phyloP scores from a whole-genome alignment of 768 basidiomycete species.

The Amyloporia xantha region DNA sequence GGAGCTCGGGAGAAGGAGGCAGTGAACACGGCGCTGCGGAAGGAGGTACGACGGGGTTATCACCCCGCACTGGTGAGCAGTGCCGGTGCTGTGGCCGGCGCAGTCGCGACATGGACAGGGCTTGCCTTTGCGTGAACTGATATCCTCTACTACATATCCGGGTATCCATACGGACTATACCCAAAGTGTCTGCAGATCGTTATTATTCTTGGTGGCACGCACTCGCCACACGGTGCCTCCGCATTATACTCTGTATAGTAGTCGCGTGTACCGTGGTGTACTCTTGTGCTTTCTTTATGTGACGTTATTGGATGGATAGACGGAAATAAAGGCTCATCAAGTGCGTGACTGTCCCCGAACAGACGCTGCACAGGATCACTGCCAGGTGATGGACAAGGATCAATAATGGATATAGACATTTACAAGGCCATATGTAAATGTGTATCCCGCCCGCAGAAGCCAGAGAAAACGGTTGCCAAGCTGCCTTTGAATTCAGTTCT shows the following conservation, averaged over 20 bases:
- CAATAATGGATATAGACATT: background rate
- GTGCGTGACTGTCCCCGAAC: too few species aligned
- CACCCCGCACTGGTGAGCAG: background rate
- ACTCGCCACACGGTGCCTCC: too few species aligned
- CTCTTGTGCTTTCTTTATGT: too few species aligned
- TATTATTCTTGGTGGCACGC: background rate
- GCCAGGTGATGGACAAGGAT: too few species aligned
- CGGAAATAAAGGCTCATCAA: too few species aligned
- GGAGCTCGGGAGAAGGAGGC: background rate
- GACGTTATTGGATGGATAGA: too few species aligned
- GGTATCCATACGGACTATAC: background rate
- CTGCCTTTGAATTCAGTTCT: background rate
- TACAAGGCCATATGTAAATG: background rate
- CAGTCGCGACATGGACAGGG: conserved; percentile 53
- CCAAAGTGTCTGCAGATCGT: background rate
- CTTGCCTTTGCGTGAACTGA: conserved; percentile 41
- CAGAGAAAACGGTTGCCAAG: background rate
- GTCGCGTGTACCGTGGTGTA: background rate
- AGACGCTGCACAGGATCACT: too few species aligned
- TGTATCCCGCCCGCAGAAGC: background rate
- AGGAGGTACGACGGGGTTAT: background rate
- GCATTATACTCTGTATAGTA: background rate
- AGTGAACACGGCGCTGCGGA: background rate
- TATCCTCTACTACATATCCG: background rate
- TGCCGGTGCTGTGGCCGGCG: conserved; percentile 47